phyloP scores from a whole-genome alignment of 768 basidiomycete species.

The Dentipellis sp. region DNA sequence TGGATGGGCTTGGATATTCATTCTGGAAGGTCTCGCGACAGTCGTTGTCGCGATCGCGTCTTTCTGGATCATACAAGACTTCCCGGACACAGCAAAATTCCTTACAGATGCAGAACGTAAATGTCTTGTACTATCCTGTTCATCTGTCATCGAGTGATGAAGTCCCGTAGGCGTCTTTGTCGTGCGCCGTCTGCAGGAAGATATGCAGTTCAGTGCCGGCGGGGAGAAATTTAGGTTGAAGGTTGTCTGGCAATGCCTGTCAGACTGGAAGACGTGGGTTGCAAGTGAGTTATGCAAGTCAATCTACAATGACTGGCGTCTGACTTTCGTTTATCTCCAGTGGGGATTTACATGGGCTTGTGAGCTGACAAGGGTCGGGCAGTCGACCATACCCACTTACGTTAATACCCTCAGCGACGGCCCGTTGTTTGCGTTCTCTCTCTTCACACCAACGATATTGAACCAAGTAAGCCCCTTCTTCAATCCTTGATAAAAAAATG shows the following conservation, averaged over 20 bases:
- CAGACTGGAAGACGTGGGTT: constrained; percentile 68
- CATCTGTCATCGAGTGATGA: neutral
- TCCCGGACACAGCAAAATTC: constrained; percentile 69
- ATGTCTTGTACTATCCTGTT: constrained; percentile 8
- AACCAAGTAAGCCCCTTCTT: constrained; percentile 32
- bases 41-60: constrained; percentile 48
- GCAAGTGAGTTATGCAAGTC: constrained; percentile 36
- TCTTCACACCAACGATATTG: constrained; percentile 37
- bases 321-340: constrained; percentile 22
- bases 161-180: constrained; percentile 42
- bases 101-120: constrained; percentile 52
- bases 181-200: constrained; percentile 53
- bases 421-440: constrained; percentile 47
- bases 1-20: constrained; percentile 68
- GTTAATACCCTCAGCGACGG: constrained; percentile 27
- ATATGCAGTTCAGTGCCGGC: constrained; percentile 57
- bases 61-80: constrained; percentile 71
- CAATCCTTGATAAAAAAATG: neutral
- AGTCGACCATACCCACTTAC: neutral
- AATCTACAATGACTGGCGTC: neutral
- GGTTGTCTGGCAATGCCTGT: constrained; percentile 51
- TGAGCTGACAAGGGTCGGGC: constrained; percentile 21
- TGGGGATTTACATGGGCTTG: constrained; percentile 69
- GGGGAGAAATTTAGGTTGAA: constrained; percentile 44
- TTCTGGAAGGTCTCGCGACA: constrained; percentile 65